Evolutionary conservation across 331 rosid species (phyloP).

Genomic region (Dryas integrifolia): DNA sequence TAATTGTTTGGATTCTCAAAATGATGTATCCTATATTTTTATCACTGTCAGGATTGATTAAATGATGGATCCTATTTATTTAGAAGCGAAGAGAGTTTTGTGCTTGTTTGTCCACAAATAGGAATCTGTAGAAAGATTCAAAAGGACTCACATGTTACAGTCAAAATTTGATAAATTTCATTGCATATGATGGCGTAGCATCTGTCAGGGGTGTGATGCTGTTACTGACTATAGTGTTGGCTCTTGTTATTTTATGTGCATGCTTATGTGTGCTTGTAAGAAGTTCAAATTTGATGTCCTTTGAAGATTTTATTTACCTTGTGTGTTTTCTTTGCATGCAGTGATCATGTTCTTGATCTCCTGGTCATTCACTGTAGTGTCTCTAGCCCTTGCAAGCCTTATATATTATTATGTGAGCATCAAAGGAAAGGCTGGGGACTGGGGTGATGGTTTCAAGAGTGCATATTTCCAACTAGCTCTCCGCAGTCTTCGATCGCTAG

Average conservation of each 20-base stretch:
- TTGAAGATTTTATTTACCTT: conserved; percentile 7
- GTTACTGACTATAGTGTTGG: background rate
- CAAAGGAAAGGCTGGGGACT: conserved; percentile 99
- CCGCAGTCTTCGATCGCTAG: conserved; percentile 95
- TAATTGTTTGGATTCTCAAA: background rate
- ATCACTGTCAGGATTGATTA: background rate
- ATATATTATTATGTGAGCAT: conserved; percentile 91
- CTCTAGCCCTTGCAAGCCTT: conserved; percentile 94
- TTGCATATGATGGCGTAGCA: background rate
- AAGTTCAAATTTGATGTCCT: background rate
- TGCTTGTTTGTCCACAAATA: too few relatives aligned
- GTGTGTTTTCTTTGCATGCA: conserved; percentile 42
- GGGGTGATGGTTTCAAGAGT: conserved; percentile 99
- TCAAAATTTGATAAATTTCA: too few relatives aligned
- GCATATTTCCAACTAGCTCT: conserved; percentile 99
- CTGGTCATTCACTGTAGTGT: conserved; percentile 92
- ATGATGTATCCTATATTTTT: background rate
- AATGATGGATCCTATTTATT: background rate
- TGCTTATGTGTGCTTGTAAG: background rate
- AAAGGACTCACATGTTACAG: too few relatives aligned
- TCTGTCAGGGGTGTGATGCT: background rate
- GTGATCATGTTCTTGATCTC: conserved; percentile 99
- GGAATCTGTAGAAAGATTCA: too few relatives aligned
- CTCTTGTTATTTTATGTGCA: background rate
- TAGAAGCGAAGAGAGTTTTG: too few relatives aligned